Base-by-base conservation (phyloP, 2,329 filamentous ascomycete genomes). In the Atkinsonella texensis region DNA sequence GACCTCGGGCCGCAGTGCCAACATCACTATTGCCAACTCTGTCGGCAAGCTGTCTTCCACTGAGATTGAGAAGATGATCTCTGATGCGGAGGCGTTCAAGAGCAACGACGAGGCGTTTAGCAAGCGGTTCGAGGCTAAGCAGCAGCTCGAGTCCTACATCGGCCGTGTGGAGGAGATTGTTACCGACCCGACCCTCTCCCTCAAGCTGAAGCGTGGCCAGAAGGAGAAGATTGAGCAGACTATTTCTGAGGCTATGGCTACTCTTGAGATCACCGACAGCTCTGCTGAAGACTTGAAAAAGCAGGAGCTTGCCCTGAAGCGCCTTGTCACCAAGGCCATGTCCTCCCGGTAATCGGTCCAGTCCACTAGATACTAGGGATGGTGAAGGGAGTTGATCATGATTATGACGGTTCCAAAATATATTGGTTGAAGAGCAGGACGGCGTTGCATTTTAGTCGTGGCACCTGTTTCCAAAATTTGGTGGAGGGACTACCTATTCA, bases 21-120 rank as follows among this genome's bases (percentile, higher is more conserved):
- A 98, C 84, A 98, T 98, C 73, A 98, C 93, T 70, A 98, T 98
- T 75, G 89, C 88, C 74, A 98, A 98, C 84, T 95, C 93, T 54
- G 91, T 98, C 65, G 93, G 93, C 72, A 98, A 98, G 81, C 88
- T 98, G 61, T 95, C 89, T 57, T 87, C 85, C 50, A 74, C 75
- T 57, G 93, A 98, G 77, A 98, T 98, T 60, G 93, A 98, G 80
- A 89, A 83, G 77, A 97, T 97, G 91, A 89, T 98, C 71, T 86
- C 76, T 70, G 84, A 98, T 63, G 93, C 93, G 65, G 89, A 91
- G 77, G 94, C 95, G 76, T 98, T 96, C 87, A 98, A 98, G 88
- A 81, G 76, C 74, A 90, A 82, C 74, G 93, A 98, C 63, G 91
- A 97, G 74, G 91, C 89, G 57, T 98, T 97, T 83, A 94, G 85